phyloP scores from a whole-genome alignment of 1,139 yeast genomes.

The Debaryomyces sp. region DNA sequence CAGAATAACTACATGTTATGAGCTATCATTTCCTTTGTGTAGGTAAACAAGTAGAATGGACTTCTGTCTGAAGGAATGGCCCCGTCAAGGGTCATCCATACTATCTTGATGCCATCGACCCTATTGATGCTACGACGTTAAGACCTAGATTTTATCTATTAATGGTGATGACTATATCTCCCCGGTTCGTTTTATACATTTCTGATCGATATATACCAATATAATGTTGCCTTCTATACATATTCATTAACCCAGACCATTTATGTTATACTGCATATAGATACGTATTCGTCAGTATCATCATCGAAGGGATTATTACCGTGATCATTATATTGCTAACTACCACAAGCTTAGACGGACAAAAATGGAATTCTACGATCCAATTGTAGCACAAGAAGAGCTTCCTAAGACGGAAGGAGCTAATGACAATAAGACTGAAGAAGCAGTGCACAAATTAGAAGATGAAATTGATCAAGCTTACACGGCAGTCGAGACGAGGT shows the following conservation, averaged over 20 bases:
- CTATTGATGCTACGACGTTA: not conserved
- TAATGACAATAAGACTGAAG: conserved; percentile 38
- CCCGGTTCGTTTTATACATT: too few relatives aligned
- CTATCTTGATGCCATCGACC: not conserved
- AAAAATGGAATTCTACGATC: conserved; percentile 38
- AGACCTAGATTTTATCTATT: too few relatives aligned
- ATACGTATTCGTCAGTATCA: not conserved
- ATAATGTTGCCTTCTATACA: too few relatives aligned
- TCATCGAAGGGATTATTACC: not conserved
- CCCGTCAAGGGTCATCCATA: too few relatives aligned
- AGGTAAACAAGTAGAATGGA: not conserved
- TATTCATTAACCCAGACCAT: not conserved
- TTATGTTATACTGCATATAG: not conserved
- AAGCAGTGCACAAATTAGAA: conserved; percentile 53
- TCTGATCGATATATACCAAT: too few relatives aligned
- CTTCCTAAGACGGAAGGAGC: conserved; percentile 13
- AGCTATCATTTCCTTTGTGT: not conserved
- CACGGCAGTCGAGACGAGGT: conserved; percentile 43
- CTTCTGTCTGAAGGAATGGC: not conserved
- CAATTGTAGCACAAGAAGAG: conserved; percentile 25
- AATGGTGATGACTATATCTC: too few relatives aligned
- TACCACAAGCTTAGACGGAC: not conserved
- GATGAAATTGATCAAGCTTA: conserved; percentile 57
- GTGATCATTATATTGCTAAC: not conserved
- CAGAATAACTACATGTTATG: not conserved